Conservation (phyloP, 2,329 filamentous ascomycete genomes). For the Sphaerostilbella broomeana region DNA sequence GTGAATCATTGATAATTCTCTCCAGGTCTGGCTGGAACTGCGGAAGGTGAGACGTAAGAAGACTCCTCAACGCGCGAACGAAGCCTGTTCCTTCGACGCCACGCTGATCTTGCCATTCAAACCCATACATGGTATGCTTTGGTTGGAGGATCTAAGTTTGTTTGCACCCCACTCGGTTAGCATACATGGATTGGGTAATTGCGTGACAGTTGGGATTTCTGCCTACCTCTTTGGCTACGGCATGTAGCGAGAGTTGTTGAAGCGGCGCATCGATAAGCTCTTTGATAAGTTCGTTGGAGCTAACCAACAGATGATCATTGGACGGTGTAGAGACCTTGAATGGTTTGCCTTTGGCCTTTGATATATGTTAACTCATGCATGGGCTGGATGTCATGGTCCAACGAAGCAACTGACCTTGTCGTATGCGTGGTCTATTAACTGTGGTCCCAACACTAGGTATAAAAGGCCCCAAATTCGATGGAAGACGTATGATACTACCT, state of each 20-base stretch:
- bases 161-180: not conserved
- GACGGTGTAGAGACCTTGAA: not conserved
- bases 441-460: not conserved
- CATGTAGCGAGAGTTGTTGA: conserved; percentile 1
- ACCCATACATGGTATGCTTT: conserved; percentile 10
- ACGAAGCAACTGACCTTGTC: conserved; percentile 2
- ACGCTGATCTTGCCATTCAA: conserved; percentile 9
- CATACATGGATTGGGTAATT: no score
- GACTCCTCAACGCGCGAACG: conserved; percentile 9
- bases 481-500: not conserved
- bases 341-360: not conserved
- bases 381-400: no score
- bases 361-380: no score
- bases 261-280: not conserved
- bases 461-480: not conserved
- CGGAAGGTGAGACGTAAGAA: conserved; percentile 7
- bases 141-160: conserved; percentile 14
- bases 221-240: not conserved
- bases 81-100: conserved; percentile 12
- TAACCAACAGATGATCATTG: not conserved
- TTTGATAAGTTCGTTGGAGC: conserved; percentile 1
- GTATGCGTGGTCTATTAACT: conserved; percentile 2
- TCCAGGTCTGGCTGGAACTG: conserved; percentile 2
- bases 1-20: not conserved
- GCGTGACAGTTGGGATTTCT: no score